Conservation (phyloP, 345 rosid species). For the Citrus glauca region DNA sequence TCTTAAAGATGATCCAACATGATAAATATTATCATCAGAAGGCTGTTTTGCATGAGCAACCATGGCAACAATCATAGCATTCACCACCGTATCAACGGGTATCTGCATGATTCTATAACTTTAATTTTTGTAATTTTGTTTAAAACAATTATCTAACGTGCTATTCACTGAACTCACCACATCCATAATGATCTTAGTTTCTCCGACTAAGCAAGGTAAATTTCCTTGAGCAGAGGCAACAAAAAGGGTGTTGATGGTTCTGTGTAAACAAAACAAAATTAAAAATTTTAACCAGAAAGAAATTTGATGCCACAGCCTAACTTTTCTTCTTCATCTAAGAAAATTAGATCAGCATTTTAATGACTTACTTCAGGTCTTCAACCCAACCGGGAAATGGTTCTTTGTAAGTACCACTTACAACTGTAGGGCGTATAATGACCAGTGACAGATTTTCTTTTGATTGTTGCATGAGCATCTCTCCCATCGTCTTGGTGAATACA, state of each 20-base stretch:
- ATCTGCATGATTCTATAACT: conserved; percentile 30
- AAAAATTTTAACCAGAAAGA: not conserved
- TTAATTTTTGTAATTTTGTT: not conserved
- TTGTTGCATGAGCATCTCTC: conserved; percentile 59
- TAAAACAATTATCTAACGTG: no score
- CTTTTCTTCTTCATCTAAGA: no score
- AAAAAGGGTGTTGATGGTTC: conserved; percentile 76
- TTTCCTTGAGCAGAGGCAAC: conserved; percentile 59
- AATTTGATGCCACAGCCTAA: no score
- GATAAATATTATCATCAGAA: no score
- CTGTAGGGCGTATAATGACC: conserved; percentile 64
- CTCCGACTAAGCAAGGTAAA: conserved; percentile 63
- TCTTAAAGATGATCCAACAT: no score
- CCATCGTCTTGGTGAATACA: conserved; percentile 89
- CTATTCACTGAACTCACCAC: conserved; percentile 36
- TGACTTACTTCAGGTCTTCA: conserved; percentile 59
- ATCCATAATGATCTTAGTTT: conserved; percentile 53
- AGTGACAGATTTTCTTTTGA: conserved; percentile 41
- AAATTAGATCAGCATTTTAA: no score
- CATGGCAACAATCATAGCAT: conserved; percentile 52
- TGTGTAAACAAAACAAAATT: conserved; percentile 10
- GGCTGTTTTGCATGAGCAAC: conserved; percentile 31
- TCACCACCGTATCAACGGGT: conserved; percentile 90
- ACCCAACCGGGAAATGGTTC: conserved; percentile 89
- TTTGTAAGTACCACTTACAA: conserved; percentile 63